Evolutionary conservation across 2,329 filamentous ascomycete genomes (phyloP).

Genomic region (Coniochaeta sp.): DNA sequence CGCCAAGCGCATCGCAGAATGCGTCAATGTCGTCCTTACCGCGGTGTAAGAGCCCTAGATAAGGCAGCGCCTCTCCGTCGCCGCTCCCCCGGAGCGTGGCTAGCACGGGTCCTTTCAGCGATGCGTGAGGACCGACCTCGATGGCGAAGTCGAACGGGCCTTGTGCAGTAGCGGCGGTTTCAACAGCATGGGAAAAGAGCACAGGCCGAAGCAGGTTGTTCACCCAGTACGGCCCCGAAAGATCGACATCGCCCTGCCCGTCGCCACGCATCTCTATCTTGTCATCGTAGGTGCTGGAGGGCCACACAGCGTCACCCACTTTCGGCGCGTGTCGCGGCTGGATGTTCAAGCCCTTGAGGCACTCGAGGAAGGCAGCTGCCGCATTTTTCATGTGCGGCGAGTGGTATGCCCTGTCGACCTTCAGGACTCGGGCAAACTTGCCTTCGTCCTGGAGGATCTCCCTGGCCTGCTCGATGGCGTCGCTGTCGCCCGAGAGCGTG

Average conservation of each 20-base stretch:
- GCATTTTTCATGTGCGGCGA: slow-evolving; percentile 18
- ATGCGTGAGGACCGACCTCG: slow-evolving; percentile 11
- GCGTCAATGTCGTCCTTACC: not conserved
- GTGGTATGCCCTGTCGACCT: slow-evolving; percentile 21
- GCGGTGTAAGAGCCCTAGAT: not conserved
- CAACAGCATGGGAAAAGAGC: slow-evolving; percentile 4
- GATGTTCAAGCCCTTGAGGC: slow-evolving; percentile 1
- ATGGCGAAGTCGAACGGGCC: slow-evolving; percentile 3
- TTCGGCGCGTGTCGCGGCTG: too few species aligned
- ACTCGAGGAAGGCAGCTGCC: slow-evolving; percentile 23
- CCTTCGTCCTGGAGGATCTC: slow-evolving; percentile 6
- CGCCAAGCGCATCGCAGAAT: not conserved
- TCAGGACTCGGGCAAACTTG: slow-evolving; percentile 12
- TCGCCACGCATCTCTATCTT: not conserved
- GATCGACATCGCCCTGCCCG: not conserved
- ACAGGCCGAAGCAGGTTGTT: slow-evolving; percentile 9
- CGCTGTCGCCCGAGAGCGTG: slow-evolving; percentile 25
- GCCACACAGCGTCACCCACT: slow-evolving; percentile 1
- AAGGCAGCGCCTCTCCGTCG: not conserved
- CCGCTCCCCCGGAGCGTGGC: not conserved
- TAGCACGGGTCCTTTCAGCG: slow-evolving; percentile 6
- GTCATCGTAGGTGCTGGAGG: slow-evolving; percentile 3
- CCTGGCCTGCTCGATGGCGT: slow-evolving; percentile 8
- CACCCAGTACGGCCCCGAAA: slow-evolving; percentile 18
- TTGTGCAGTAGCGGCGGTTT: not conserved